These are phyloP conservation scores for Calonectria leucothoes DNA, from an alignment of 2,329 filamentous ascomycete species.

Conservation along the genomic window DNA sequence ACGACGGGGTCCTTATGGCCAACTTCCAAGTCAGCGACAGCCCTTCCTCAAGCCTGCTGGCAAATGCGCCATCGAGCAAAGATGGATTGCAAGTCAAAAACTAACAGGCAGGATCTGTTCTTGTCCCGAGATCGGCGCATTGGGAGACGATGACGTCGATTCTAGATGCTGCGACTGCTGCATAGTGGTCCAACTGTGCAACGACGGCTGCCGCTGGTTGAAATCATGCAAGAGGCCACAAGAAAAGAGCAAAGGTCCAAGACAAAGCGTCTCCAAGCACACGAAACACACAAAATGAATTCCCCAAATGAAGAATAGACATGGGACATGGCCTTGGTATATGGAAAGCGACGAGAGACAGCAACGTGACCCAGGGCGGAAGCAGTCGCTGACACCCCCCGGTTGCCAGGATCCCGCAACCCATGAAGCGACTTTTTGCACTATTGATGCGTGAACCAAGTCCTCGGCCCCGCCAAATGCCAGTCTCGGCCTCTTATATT, in stretches of 20 bases:
- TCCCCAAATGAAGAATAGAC: neutral
- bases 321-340: neutral
- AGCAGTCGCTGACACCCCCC: neutral
- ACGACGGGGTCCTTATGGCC: constrained; percentile 22
- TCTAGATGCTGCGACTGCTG: neutral
- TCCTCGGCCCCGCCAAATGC: neutral
- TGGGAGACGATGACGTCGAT: neutral
- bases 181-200: neutral
- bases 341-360: neutral
- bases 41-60: neutral
- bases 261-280: neutral
- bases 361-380: neutral
- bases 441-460: neutral
- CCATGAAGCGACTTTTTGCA: neutral
- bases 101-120: neutral
- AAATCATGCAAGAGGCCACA: neutral
- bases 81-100: neutral
- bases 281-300: neutral
- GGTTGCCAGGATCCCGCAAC: neutral
- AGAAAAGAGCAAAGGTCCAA: neutral
- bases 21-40: neutral
- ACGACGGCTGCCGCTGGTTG: neutral
- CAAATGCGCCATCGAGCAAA: no score
- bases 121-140: neutral
- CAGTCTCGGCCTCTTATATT: neutral